These are phyloP conservation scores for Sporothrix inflata DNA, from an alignment of 2,329 filamentous ascomycete genomes.

Conservation along the genomic window DNA sequence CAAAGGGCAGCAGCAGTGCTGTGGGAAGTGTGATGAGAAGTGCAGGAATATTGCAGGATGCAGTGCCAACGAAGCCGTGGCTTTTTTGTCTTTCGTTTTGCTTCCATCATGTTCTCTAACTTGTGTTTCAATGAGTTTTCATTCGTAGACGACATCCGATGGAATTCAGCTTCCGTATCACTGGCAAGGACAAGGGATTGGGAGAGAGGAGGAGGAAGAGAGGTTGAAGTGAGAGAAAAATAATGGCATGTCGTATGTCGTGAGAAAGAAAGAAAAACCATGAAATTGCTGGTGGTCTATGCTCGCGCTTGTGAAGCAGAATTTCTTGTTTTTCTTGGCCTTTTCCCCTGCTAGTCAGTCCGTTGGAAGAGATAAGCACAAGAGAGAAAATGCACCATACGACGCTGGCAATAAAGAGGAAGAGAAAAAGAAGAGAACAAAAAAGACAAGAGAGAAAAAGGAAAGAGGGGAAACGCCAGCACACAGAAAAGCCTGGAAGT, in stretches of 20 bases:
- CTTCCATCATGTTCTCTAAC: background rate
- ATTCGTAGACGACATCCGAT: background rate
- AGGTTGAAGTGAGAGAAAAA: background rate
- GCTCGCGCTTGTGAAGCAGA: conserved; percentile 2
- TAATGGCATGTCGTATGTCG: background rate
- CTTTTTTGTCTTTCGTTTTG: background rate
- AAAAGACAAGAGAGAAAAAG: background rate
- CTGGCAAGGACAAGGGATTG: conserved; percentile 4
- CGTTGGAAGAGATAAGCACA: background rate
- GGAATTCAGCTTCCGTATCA: background rate
- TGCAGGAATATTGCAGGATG: conserved; percentile 18
- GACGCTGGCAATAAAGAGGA: background rate
- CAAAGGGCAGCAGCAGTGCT: background rate
- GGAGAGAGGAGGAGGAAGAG: background rate
- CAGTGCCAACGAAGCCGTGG: conserved; percentile 15
- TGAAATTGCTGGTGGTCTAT: conserved; percentile 22
- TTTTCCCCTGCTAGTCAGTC: background rate
- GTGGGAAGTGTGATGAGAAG: conserved; percentile 15
- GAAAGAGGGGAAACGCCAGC: background rate
- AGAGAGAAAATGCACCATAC: background rate
- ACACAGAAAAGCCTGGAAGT: background rate
- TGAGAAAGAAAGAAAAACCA: background rate
- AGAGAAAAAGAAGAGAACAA: background rate
- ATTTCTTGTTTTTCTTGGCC: background rate
- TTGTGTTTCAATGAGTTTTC: background rate